Evolutionary conservation across 352 stramenopile species (phyloP).

Genomic region (Globisporangium splendens): DNA sequence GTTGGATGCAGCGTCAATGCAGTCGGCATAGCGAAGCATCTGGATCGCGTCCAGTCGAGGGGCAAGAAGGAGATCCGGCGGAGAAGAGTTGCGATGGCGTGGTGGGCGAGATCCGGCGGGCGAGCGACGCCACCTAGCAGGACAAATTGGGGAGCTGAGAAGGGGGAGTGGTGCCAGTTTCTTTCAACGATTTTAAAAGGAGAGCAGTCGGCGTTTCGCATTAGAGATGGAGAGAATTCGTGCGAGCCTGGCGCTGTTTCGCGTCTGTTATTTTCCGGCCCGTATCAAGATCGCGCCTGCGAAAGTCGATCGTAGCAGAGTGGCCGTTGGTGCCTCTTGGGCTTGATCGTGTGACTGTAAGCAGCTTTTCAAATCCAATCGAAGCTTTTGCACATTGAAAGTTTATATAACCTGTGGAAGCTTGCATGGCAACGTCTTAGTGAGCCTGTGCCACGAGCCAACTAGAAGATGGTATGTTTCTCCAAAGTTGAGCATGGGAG

Average conservation of each 20-base stretch:
- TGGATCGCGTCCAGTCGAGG: neutral
- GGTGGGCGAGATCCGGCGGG: constrained; percentile 1
- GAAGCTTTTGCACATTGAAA: too few species aligned
- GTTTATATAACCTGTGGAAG: too few species aligned
- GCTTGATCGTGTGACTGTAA: too few species aligned
- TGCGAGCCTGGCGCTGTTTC: neutral
- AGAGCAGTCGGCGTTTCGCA: neutral
- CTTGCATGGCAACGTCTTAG: too few species aligned
- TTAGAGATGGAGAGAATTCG: too few species aligned
- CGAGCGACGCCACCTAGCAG: neutral
- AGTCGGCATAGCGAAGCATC: constrained; percentile 12
- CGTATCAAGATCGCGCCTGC: neutral
- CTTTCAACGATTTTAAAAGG: neutral
- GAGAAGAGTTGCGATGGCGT: constrained; percentile 2
- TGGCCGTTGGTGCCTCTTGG: neutral
- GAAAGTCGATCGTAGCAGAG: neutral
- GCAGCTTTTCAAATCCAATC: too few species aligned
- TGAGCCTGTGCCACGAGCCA: neutral
- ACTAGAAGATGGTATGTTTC: neutral
- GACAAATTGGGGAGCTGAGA: neutral
- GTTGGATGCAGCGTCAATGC: constrained; percentile 18
- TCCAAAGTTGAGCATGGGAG: neutral
- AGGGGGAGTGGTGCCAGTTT: neutral
- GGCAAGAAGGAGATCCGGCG: neutral
- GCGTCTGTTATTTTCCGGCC: neutral